Evolutionary conservation across 1,139 yeast species (phyloP).

Genomic region (Pneumocystis oryctolagi): DNA sequence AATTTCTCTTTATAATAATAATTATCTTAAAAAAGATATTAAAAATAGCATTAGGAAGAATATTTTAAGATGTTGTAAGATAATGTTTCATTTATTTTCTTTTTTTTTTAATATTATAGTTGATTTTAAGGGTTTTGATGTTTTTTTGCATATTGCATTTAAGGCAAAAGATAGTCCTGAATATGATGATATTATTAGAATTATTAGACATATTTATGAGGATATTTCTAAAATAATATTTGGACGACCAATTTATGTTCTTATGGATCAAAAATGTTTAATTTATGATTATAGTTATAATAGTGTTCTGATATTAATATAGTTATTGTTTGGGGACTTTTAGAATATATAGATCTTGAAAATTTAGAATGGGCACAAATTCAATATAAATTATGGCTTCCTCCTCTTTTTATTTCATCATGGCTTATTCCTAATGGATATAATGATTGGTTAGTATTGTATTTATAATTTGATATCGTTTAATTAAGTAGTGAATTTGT

Average conservation of each 20-base stretch:
- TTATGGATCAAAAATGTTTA: background rate
- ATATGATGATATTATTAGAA: background rate
- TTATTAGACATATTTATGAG: background rate
- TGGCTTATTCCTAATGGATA: background rate
- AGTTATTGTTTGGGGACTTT: background rate
- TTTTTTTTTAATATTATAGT: background rate
- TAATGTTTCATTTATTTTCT: background rate
- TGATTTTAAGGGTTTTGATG: background rate
- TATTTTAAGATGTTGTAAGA: background rate
- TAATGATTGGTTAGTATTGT: background rate
- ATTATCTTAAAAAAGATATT: background rate
- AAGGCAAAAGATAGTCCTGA: background rate
- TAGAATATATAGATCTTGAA: background rate
- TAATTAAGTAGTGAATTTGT: background rate
- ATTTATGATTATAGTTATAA: background rate
- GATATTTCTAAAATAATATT: background rate
- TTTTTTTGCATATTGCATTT: background rate
- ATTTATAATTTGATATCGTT: background rate
- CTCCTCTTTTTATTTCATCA: background rate
- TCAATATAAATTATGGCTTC: slow-evolving; percentile 1
- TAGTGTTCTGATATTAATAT: background rate
- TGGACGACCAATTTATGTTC: background rate
- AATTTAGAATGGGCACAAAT: background rate
- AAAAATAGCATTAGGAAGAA: background rate
- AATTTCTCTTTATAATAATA: background rate